Conservation (phyloP, 768 basidiomycete genomes). For the Clavulina sp. region DNA sequence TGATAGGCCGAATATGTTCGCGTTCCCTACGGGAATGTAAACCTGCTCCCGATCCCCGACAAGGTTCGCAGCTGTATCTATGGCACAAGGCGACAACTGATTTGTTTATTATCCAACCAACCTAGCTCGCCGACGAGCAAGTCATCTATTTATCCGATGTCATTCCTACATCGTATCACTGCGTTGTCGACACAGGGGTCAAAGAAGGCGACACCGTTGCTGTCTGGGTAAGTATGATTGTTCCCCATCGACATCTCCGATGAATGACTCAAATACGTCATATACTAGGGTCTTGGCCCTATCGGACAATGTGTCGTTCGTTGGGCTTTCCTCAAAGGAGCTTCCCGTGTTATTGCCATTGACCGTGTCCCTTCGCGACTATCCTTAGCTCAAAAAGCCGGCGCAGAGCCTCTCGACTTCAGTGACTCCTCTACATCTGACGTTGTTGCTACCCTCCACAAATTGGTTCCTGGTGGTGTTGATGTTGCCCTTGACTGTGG, state of each 20-base stretch:
- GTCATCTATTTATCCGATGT: conserved; percentile 42
- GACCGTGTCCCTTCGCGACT: conserved; percentile 40
- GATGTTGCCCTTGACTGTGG: conserved; percentile 45
- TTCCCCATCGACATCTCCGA: not conserved
- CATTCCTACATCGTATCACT: conserved; percentile 56
- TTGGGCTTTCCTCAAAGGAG: conserved; percentile 51
- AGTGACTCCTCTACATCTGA: conserved; percentile 27
- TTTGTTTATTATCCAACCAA: too few species aligned
- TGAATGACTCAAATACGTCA: not conserved
- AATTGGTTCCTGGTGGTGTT: conserved; percentile 45
- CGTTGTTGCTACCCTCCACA: conserved; percentile 36
- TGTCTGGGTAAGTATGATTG: conserved; percentile 37
- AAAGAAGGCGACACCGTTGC: conserved; percentile 51
- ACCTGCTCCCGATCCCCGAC: conserved; percentile 52
- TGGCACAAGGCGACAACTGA: too few species aligned
- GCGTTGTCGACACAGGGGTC: conserved; percentile 57
- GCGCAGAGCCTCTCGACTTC: conserved; percentile 44
- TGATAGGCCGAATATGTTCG: too few species aligned
- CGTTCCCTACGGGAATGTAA: conserved; percentile 46
- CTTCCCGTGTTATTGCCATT: conserved; percentile 51
- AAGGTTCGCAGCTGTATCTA: too few species aligned
- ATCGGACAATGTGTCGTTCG: conserved; percentile 44
- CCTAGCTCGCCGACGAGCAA: conserved; percentile 45
- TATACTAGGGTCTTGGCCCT: conserved; percentile 39
- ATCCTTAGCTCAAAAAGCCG: conserved; percentile 26